Base-by-base conservation (phyloP, 352 stramenopile genomes). In the Phytopythium chamaehyphon region DNA sequence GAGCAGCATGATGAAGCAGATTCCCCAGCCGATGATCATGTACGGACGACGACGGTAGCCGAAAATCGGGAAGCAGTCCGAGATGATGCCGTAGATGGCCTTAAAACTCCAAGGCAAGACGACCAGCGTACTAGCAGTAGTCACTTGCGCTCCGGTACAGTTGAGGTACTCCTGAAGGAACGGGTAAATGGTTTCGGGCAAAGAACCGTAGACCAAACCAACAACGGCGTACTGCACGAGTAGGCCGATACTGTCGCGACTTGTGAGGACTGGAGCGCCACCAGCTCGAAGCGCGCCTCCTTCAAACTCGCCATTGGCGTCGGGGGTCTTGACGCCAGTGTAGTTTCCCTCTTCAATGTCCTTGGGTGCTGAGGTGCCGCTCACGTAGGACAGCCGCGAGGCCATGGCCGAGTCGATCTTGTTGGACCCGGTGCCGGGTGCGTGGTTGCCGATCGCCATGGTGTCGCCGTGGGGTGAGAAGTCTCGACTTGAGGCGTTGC, bases 61-160 rank as follows among this genome's bases (percentile, higher is more conserved):
- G 16, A 57, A 67, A 48, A 88, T 64, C 14, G 75, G 74, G 3
- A 78, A 51, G 45, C 67, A 80, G 42, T 87, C 76, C 1, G 76
- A 72, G 33, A 87, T n/a, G 24, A 86, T 79, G 28, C 76, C 76
- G 55, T 76, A 73, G 39, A 87, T 78, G 11, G 82, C 64, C 57
- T 85, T 86, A 57, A 84, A 81, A 53, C 67, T 84, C 75, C 75
- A 86, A 1, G 72, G 70, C 8, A 86, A 38, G 10, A 64, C 55
- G 19, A 83, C 54, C 1, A 86, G 63, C 42, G 67, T 63, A n/a
- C 61, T 64, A 26, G 74, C 74, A 31, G 74, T 67, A 33, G 76
- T 61, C 7, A 76, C 55, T 52, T 82, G 64, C n/a, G 71, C 54
- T 22, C 69, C 72, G 31, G 64, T 70, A 57, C 73, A 77, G 52